These are phyloP conservation scores for Karstenula rhodostoma DNA, from an alignment of 2,329 filamentous ascomycete species.

Conservation along the genomic window DNA sequence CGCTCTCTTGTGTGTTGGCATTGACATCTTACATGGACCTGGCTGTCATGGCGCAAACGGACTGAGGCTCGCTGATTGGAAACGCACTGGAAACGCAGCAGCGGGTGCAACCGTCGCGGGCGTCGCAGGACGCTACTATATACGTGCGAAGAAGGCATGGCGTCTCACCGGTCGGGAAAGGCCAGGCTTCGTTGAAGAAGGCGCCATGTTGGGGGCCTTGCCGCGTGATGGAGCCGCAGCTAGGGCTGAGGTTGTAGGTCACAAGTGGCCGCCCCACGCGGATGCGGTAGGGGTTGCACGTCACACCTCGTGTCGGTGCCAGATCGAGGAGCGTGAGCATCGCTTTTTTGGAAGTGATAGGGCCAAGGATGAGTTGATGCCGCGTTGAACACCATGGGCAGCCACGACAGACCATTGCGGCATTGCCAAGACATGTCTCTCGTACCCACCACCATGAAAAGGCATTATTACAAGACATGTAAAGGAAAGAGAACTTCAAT, in stretches of 20 bases:
- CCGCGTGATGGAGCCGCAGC: background rate
- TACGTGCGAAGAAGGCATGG: background rate
- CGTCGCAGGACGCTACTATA: background rate
- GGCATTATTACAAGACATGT: no score
- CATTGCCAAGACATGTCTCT: no score
- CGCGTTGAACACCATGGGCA: no score
- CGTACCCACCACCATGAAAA: no score
- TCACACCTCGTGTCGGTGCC: background rate
- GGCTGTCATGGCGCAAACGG: background rate
- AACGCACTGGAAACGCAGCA: background rate
- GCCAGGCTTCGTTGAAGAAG: slow-evolving; percentile 1
- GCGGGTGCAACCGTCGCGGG: background rate
- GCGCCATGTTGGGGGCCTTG: slow-evolving; percentile 17
- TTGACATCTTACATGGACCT: slow-evolving; percentile 8
- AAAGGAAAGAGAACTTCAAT: no score
- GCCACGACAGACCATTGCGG: no score
- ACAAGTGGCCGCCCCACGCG: background rate
- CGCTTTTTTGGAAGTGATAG: no score
- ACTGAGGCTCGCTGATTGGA: background rate
- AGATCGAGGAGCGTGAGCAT: background rate
- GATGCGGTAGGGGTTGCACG: no score
- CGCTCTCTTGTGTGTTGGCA: slow-evolving; percentile 20
- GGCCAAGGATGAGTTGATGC: no score
- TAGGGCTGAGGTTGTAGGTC: slow-evolving; percentile 6
- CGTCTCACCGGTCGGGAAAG: background rate